Evolutionary conservation across 1,284 basidiomycete species (phyloP).

Genomic region (Ustilago loliicola): DNA sequence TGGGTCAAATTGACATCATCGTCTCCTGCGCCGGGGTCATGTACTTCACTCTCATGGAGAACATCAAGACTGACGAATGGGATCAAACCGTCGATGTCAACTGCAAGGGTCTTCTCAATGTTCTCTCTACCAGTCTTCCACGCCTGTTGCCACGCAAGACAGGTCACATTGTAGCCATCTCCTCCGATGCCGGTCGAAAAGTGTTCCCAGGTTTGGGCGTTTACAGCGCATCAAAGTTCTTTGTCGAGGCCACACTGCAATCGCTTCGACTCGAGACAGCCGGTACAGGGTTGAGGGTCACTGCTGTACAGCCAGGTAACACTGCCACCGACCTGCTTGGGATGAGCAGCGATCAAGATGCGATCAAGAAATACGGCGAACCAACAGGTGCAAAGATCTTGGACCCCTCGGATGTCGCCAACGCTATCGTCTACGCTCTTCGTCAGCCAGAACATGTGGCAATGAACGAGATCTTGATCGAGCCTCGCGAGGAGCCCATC

Average conservation of each 20-base stretch:
- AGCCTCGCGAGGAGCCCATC: constrained; percentile 60
- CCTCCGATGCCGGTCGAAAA: constrained; percentile 68
- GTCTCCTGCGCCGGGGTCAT: constrained; percentile 68
- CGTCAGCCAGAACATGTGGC: constrained; percentile 66
- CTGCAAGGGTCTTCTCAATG: constrained; percentile 68
- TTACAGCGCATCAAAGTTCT: constrained; percentile 68
- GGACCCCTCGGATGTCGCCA: constrained; percentile 63
- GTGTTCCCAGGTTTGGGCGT: constrained; percentile 68
- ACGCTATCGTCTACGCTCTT: constrained; percentile 65
- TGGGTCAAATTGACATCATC: constrained; percentile 65
- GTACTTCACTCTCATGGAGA: constrained; percentile 69
- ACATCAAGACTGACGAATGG: constrained; percentile 64
- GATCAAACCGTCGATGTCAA: constrained; percentile 70
- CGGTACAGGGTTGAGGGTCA: constrained; percentile 62
- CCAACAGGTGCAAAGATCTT: constrained; percentile 67
- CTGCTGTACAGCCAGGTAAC: constrained; percentile 66
- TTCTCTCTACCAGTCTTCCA: constrained; percentile 60
- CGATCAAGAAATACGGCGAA: constrained; percentile 66
- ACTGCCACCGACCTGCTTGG: constrained; percentile 65
- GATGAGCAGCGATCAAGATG: constrained; percentile 67
- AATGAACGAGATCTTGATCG: constrained; percentile 65
- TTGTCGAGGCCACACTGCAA: constrained; percentile 69
- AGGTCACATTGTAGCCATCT: constrained; percentile 69
- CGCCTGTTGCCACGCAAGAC: constrained; percentile 50
- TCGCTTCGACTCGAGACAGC: constrained; percentile 67